Percentiles rank a stretch among this genome's conserved stretches.
Conservation (phyloP, 1,284 basidiomycete genomes). For the Flammula alnicola region DNA sequence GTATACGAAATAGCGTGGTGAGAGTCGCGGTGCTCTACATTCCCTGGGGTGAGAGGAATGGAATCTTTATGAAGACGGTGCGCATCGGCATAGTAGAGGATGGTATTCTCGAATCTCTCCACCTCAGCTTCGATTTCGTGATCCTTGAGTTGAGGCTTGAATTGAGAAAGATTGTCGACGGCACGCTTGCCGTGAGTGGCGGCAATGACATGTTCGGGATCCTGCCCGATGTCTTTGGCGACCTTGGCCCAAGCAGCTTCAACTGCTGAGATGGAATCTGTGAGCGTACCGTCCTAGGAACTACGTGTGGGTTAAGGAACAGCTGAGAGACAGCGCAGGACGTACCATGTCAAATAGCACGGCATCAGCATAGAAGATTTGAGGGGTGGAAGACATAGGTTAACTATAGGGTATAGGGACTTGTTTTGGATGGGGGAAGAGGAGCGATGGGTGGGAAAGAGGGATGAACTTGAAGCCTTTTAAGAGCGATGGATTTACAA, state of each 20-base stretch:
- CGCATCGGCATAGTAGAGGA: conserved; percentile 76
- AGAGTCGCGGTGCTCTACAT: neutral
- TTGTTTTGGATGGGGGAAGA: neutral
- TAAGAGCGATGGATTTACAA: too few species aligned
- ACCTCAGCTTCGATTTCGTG: conserved; percentile 75
- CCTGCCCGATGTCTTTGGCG: conserved; percentile 69
- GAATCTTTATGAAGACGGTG: conserved; percentile 51
- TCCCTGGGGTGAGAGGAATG: conserved; percentile 31
- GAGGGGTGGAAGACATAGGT: conserved; percentile 14
- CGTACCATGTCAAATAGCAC: conserved; percentile 78
- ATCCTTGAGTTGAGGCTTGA: conserved; percentile 59
- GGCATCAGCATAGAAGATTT: conserved; percentile 47
- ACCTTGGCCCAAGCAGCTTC: conserved; percentile 83
- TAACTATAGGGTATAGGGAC: neutral
- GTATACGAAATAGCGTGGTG: conserved; percentile 9
- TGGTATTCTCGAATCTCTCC: conserved; percentile 68
- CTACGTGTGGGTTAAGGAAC: conserved; percentile 25
- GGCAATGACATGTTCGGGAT: conserved; percentile 67
- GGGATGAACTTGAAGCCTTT: too few species aligned
- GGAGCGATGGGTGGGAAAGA: neutral
- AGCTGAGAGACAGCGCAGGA: conserved; percentile 13
- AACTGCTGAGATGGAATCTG: conserved; percentile 77
- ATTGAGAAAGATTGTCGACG: conserved; percentile 64
- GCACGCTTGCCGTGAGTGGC: conserved; percentile 81
- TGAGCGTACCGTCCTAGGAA: conserved; percentile 69